Evolutionary conservation across 305 asterid species (phyloP).

Genomic region (Solanum hybrid): DNA sequence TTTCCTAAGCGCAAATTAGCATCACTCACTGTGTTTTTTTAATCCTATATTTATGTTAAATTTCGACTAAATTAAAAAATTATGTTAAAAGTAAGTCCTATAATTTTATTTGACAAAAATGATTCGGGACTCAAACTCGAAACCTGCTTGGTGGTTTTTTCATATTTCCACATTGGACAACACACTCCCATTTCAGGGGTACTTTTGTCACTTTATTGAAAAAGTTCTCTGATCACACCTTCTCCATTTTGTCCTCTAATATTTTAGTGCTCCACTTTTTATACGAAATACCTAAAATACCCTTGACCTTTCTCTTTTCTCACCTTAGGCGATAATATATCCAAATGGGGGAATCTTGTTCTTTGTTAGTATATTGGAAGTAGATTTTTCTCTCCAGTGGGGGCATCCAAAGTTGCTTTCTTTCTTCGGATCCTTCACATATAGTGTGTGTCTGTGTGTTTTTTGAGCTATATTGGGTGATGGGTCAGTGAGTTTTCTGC

Average conservation of each 20-base stretch:
- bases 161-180: not conserved
- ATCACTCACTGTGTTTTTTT: not conserved
- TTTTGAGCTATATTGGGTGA: not conserved
- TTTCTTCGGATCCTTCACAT: conserved; percentile 10
- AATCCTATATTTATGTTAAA: no score
- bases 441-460: not conserved
- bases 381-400: not conserved
- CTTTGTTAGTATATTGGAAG: not conserved
- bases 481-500: not conserved
- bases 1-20: conserved; percentile 1
- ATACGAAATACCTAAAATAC: not conserved
- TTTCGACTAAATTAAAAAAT: no score
- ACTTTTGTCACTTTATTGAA: not conserved
- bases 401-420: conserved; percentile 5
- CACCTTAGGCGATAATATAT: not conserved
- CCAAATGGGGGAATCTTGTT: conserved; percentile 8
- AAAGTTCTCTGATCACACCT: not conserved
- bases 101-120: no score
- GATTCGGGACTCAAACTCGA: not conserved
- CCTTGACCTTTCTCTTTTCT: not conserved
- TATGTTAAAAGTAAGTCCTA: no score
- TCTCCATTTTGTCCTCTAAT: not conserved
- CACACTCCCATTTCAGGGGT: not conserved
- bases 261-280: not conserved
- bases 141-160: not conserved